These are phyloP conservation scores for Psilocybe subaeruginosa DNA, from an alignment of 768 basidiomycete species.

Conservation along the genomic window DNA sequence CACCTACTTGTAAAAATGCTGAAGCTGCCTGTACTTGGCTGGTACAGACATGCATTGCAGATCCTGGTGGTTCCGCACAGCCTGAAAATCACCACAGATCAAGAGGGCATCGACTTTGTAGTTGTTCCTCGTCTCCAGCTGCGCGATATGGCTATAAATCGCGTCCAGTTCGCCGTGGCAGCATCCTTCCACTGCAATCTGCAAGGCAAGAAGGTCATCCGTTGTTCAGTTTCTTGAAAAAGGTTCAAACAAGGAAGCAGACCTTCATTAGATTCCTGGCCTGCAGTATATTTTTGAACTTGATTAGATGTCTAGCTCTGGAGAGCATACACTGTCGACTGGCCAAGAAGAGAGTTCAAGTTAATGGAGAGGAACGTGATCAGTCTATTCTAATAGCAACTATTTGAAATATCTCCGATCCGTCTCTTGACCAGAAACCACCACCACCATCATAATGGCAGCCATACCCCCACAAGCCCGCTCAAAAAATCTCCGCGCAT, in stretches of 20 bases:
- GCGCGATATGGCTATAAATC: slow-evolving; percentile 74
- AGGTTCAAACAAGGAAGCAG: neutral
- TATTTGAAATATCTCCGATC: neutral
- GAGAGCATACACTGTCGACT: neutral
- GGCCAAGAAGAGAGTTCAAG: neutral
- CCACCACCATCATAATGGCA: slow-evolving; percentile 22
- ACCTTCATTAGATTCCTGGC: slow-evolving; percentile 7
- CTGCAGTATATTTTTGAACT: neutral
- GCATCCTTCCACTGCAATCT: slow-evolving; percentile 94
- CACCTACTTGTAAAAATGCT: slow-evolving; percentile 80
- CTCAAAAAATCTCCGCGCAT: slow-evolving; percentile 83
- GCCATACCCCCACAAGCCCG: slow-evolving; percentile 60
- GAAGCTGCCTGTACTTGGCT: slow-evolving; percentile 81
- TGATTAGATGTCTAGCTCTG: neutral
- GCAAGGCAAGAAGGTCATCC: neutral
- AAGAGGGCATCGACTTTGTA: slow-evolving; percentile 85
- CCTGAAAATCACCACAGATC: slow-evolving; percentile 96
- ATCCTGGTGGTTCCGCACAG: slow-evolving; percentile 84
- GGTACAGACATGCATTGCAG: slow-evolving; percentile 92
- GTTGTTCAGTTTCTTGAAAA: neutral
- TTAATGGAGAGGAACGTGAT: neutral
- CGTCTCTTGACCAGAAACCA: slow-evolving; percentile 8
- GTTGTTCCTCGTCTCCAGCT: slow-evolving; percentile 60
- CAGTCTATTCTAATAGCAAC: neutral
- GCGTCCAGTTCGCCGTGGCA: slow-evolving; percentile 92